Base-by-base conservation (phyloP, 257 asterid species). In the Parsonsia alboflavescens region DNA sequence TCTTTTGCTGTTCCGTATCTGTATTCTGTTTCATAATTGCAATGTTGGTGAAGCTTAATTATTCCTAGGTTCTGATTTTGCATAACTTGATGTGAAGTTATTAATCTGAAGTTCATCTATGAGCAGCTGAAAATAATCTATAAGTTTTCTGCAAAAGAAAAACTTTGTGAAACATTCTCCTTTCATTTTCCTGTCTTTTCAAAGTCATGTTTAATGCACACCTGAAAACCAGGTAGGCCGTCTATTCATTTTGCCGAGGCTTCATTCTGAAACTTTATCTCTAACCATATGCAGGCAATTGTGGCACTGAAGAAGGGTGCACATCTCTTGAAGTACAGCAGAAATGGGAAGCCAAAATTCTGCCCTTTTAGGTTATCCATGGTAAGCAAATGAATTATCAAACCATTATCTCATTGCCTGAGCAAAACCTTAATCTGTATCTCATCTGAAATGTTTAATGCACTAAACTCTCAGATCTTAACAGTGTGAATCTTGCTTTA, bases 281-380 rank as follows among this genome's bases (percentile, higher is more conserved):
- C 26, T 53, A 19, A 70, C 52, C 11, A 68, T 70, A 46, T 75
- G 69, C 88, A 86, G 89, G 86, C 89, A 75, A 83, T 86, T 77
- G 81, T 86, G 61, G 78, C 85, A 33, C 71, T 86, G 79, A 86
- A 83, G 84, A 86, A 86, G 82, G 89, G 89, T 44, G 83, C 88
- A 16, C 83, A 83, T 78, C 86, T 86, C 75, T 70, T 86, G 63
- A 84, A 79, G 80, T 83, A 76, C 64, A 77, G 84, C 56, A 80
- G 84, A 75, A 79, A 83, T 75, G 89, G 89, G 56, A 86, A 86
- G 75, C 87, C 84, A 50, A 86, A 86, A 80, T 83, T 86, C 71
- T 83, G 87, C 72, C 85, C 89, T 71, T 82, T 86, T 75, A 77
- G 85, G 75, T 81, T 86, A 59, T 86, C 89, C 56, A 74, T 78